These are phyloP conservation scores for Oryza rufipogon DNA, from an alignment of 176 grass and related monocot species.

Conservation along the genomic window DNA sequence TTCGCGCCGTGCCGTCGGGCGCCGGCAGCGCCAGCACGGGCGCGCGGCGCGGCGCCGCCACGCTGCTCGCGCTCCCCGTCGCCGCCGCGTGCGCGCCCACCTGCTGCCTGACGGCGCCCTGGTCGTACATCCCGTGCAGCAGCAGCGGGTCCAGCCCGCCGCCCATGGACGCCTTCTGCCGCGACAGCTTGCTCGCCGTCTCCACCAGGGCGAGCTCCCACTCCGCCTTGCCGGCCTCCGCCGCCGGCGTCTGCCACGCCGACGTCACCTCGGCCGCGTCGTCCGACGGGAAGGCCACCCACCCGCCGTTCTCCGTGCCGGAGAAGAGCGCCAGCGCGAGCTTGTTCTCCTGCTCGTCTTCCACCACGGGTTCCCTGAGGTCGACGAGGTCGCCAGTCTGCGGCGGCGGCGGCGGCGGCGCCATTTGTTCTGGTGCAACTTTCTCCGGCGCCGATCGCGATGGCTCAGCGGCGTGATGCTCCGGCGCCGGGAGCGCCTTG, in stretches of 20 bases:
- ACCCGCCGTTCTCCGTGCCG: conserved; percentile 30
- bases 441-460: conserved; percentile 1
- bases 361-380: conserved; percentile 48
- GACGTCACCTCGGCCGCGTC: conserved; percentile 39
- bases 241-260: conserved; percentile 71
- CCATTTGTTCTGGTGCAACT: not conserved
- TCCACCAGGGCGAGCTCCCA: conserved; percentile 86
- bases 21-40: conserved; percentile 66
- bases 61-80: conserved; percentile 76
- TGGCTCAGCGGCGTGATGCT: not conserved
- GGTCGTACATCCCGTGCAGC: conserved; percentile 82
- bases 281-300: conserved; percentile 73
- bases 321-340: conserved; percentile 82
- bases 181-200: conserved; percentile 66
- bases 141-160: conserved; percentile 72
- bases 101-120: conserved; percentile 58
- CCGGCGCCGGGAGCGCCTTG: conserved; percentile 64
- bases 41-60: conserved; percentile 41
- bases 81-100: conserved; percentile 41
- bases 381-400: conserved; percentile 53
- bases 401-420: not conserved
- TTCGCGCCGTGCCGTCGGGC: conserved; percentile 48
- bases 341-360: conserved; percentile 66
- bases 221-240: conserved; percentile 67
- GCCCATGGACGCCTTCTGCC: conserved; percentile 57